Conservation (phyloP, 305 asterid species). For the Fraxinus nigra region DNA sequence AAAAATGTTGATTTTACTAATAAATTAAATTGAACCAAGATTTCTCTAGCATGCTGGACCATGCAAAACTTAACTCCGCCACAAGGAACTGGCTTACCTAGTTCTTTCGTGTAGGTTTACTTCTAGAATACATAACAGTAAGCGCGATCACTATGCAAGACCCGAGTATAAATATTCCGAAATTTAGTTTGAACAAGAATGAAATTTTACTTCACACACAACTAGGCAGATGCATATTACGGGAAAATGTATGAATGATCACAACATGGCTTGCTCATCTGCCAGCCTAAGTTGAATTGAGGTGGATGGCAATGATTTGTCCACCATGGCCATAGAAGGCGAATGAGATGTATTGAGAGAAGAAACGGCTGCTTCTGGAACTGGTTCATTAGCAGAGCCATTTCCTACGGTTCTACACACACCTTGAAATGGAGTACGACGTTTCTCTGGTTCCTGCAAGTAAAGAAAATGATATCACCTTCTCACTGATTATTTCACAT, state of each 20-base stretch:
- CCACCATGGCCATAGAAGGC: conserved; percentile 57
- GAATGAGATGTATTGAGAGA: conserved; percentile 48
- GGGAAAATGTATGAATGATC: neutral
- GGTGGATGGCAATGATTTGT: conserved; percentile 67
- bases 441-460: conserved; percentile 66
- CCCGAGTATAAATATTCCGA: neutral
- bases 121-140: neutral
- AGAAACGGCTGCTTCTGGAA: conserved; percentile 33
- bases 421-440: conserved; percentile 56
- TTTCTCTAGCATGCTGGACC: neutral
- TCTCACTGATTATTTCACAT: neutral
- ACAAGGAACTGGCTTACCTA: neutral
- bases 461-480: neutral
- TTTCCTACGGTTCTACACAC: conserved; percentile 78
- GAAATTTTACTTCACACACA: neutral
- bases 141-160: neutral
- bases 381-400: conserved; percentile 42
- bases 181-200: neutral
- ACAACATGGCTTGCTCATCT: conserved; percentile 26
- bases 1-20: neutral
- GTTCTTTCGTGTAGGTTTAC: neutral
- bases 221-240: neutral
- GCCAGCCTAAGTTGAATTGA: conserved; percentile 78
- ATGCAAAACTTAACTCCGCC: neutral
- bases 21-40: neutral